Conservation (phyloP, 805 yeast genomes). For the Metschnikowia matae region DNA sequence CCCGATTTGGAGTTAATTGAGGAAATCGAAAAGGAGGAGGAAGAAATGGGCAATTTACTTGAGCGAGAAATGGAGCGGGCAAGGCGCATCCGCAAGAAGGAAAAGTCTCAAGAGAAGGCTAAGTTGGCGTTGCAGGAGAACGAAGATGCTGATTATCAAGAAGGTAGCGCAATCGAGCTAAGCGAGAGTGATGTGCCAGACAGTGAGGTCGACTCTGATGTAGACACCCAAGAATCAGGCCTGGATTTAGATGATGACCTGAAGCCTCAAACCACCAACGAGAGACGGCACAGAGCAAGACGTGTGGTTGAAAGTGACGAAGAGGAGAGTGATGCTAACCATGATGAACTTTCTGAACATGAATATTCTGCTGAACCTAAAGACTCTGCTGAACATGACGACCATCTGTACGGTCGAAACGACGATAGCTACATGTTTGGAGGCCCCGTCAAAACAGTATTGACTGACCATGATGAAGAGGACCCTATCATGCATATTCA, state of each 20-base stretch:
- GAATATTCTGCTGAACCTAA: neutral
- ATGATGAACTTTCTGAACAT: neutral
- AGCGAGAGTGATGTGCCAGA: constrained; percentile 22
- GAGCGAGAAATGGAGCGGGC: constrained; percentile 51
- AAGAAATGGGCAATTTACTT: constrained; percentile 41
- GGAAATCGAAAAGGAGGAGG: constrained; percentile 41
- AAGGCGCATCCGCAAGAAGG: constrained; percentile 41
- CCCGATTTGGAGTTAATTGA: constrained; percentile 26
- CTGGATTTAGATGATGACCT: neutral
- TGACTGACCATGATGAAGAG: constrained; percentile 7
- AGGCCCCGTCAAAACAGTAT: constrained; percentile 7
- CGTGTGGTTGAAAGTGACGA: constrained; percentile 13
- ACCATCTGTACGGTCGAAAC: constrained; percentile 13
- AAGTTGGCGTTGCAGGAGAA: constrained; percentile 24
- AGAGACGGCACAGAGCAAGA: constrained; percentile 7
- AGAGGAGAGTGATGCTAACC: constrained; percentile 6
- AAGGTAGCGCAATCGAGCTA: neutral
- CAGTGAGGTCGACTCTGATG: constrained; percentile 11
- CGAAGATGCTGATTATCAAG: constrained; percentile 15
- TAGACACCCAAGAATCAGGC: neutral
- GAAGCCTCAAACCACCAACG: neutral
- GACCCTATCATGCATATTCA: constrained; percentile 16
- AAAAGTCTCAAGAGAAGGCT: constrained; percentile 37
- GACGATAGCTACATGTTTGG: constrained; percentile 20
- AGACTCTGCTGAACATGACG: constrained; percentile 6